Conservation (phyloP, 2,329 filamentous ascomycete genomes). For the Monosporascus cannonballus region DNA sequence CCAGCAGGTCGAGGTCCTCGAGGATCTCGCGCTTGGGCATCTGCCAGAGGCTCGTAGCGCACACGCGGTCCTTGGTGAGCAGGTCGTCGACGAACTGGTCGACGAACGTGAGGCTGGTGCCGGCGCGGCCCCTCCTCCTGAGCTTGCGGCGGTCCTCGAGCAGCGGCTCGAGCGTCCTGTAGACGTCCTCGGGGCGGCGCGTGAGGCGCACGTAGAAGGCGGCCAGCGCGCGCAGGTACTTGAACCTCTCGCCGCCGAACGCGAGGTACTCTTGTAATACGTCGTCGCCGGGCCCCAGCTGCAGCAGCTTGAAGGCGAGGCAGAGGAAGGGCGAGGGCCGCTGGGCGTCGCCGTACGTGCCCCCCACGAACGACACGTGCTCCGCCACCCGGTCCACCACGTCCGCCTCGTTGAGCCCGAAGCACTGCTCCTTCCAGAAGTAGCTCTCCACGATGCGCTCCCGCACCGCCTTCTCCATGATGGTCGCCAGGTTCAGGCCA, state of each 20-base stretch:
- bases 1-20: slow-evolving; percentile 83
- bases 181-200: slow-evolving; percentile 75
- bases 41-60: slow-evolving; percentile 88
- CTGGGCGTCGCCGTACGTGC: slow-evolving; percentile 78
- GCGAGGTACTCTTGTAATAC: slow-evolving; percentile 75
- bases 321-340: slow-evolving; percentile 91
- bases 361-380: slow-evolving; percentile 75
- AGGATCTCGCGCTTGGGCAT: slow-evolving; percentile 74
- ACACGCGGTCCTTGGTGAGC: slow-evolving; percentile 81
- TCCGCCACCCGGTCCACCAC: slow-evolving; percentile 86
- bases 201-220: slow-evolving; percentile 92
- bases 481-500: slow-evolving; percentile 88
- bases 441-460: slow-evolving; percentile 94
- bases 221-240: slow-evolving; percentile 83
- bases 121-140: slow-evolving; percentile 66
- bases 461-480: slow-evolving; percentile 91
- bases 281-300: slow-evolving; percentile 74
- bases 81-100: slow-evolving; percentile 94
- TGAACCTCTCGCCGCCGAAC: slow-evolving; percentile 69
- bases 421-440: slow-evolving; percentile 99
- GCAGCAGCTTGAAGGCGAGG: slow-evolving; percentile 87
- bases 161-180: slow-evolving; percentile 72
- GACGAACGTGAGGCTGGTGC: slow-evolving; percentile 71
- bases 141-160: slow-evolving; percentile 80
- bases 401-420: slow-evolving; percentile 79